Base-by-base conservation (phyloP, 345 rosid genomes). In the Populus davidiana region DNA sequence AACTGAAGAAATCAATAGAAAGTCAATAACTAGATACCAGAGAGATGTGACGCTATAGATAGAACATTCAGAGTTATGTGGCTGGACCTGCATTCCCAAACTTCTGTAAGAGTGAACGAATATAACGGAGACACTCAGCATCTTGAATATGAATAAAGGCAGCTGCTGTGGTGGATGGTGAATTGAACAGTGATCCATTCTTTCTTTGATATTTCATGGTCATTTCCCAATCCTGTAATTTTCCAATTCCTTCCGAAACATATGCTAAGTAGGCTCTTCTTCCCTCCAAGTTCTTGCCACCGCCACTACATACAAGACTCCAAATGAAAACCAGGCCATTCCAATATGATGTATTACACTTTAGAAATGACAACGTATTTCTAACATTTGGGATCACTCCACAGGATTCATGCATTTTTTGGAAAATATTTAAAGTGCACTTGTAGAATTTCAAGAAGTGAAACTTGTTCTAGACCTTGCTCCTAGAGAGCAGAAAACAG, bases 121-220 rank as follows among this genome's bases (percentile, higher is more conserved):
- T 93, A 69, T 94, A 94, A 38, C 39, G 81, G 73, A 93, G 90
- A 81, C 97, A 93, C 5, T 81, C 82, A 70, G 83, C 82, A 77
- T 91, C 85, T 33, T 83, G 84, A 72, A 86, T 81, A 76, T 85
- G 89, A 61, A 78, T 78, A 81, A 87, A 81, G 66, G 95, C 92
- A 67, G 92, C 93, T 50, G 98, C 98, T 67, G 98, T 90, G 80
- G 97, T 70, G 23, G 98, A 89, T 70, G 98, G 98, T 75, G 97
- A 94, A 83, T 94, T 86, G 74, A 89, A 94, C 78, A 94, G 69
- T 4, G 97, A 94, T 0, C 98, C 98, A 25, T 93, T 87, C 81
- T 82, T 87, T 71, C 90, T 86, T 79, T 93, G 94, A 82, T 89
- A 89, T 74, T 89, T 91, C 83, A 85, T 85, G 63, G 89, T 80